phyloP scores from a whole-genome alignment of 257 asterid genomes.

The Solanum chiquidenum region DNA sequence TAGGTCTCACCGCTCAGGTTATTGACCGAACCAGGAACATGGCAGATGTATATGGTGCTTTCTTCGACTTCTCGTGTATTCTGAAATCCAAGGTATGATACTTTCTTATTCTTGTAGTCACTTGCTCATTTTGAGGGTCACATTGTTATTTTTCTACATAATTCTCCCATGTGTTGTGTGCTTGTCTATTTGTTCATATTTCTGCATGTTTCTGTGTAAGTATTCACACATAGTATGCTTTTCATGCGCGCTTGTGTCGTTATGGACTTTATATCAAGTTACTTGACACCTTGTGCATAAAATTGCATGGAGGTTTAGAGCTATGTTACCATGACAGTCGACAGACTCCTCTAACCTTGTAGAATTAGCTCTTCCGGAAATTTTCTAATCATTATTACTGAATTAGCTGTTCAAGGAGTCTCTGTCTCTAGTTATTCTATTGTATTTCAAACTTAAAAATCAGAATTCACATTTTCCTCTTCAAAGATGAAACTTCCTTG shows the following conservation, averaged over 20 bases:
- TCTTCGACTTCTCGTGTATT: conserved; percentile 79
- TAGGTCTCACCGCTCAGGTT: conserved; percentile 88
- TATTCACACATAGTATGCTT: not conserved
- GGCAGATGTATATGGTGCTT: conserved; percentile 88
- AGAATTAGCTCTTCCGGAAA: not conserved
- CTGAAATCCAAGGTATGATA: conserved; percentile 66
- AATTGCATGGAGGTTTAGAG: not conserved
- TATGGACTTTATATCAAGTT: not conserved
- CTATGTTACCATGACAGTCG: not conserved
- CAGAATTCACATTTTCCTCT: not conserved
- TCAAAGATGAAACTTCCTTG: not conserved
- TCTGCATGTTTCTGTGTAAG: not conserved
- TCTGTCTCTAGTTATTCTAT: not conserved
- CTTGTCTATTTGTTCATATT: not conserved
- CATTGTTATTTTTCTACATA: not conserved
- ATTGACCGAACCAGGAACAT: conserved; percentile 63
- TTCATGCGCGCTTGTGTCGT: not conserved
- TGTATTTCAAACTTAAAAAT: not conserved
- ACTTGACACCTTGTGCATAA: not conserved
- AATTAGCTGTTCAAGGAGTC: not conserved
- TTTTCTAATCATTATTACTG: not conserved
- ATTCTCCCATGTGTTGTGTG: not conserved
- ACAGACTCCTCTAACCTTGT: not conserved
- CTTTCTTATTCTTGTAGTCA: not conserved
- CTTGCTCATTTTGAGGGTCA: not conserved